Evolutionary conservation across 208 protist genomes (phyloP), one percentile per base, ranked within the genome.

Genomic region (Trypanosoma melophagium): DNA sequence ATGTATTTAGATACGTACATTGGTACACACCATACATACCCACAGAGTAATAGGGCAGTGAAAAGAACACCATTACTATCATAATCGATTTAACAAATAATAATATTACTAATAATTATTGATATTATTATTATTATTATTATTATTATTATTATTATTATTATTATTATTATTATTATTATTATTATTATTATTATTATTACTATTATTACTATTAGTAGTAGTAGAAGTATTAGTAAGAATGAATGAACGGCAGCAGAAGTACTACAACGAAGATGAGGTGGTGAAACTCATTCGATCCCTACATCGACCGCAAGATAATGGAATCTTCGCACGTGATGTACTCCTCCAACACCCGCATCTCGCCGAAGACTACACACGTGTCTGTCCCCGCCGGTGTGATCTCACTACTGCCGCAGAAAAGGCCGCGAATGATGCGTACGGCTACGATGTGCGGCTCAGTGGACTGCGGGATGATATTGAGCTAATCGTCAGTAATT

Each of bases 401-500:
- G 90, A 96, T 65, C 69, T 96, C 17, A 79, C 72, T 35, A 94
- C 87, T 3, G 88, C 88, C 7, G 74, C 81, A 12, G 60, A 79
- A 49, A 81, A 83, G 24, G 90, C 90, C 0, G 64, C 77, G 24
- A 71, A 77, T 4, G 86, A 84, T 12, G 77, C 53, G 16, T 96
- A 96, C 77, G 74, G 77, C 25, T 66, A 74, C 57, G 85, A 93
- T 35, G 72, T 76, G 19, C 78, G 68, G 31, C 70, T 96, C 19
- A 67, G 67, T 12, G 53, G 47, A 13, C 80, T 96, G 44, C 71
- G 71, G 47, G 79, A 64, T 12, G 90, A 96, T 61, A 69, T 96
- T 25, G 50, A 76, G 47, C 66, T 96, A 51, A 96, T 96, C 86
- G 90, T 85, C 8, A 81, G 69, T 53, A 96, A 96, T 79, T 96